phyloP scores from a whole-genome alignment of 169 alveolate species.

The Plasmodium reichenowi region DNA sequence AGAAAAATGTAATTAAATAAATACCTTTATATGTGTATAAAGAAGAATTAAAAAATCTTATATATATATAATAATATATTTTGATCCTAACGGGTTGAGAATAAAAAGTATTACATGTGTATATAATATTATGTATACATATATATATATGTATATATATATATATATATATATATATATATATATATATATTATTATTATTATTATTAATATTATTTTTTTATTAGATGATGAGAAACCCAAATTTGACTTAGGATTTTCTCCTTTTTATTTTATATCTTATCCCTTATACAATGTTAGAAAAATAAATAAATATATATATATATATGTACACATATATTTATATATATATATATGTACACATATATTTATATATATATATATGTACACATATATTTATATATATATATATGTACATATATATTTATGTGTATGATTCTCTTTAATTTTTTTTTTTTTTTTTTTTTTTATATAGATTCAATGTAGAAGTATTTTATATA shows the following conservation, averaged over 20 bases:
- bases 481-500: slow-evolving; percentile 64
- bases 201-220: slow-evolving; percentile 11
- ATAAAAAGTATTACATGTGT: no score
- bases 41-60: neutral
- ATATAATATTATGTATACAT: no score
- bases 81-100: no score
- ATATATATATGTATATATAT: no score
- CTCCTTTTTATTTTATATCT: slow-evolving; percentile 61
- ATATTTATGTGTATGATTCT: neutral
- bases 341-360: no score
- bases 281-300: slow-evolving; percentile 69
- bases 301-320: no score
- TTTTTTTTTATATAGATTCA: slow-evolving; percentile 20
- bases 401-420: neutral
- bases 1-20: slow-evolving; percentile 39
- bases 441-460: neutral
- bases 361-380: no score
- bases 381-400: no score
- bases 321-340: no score
- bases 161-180: neutral
- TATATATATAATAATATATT: neutral
- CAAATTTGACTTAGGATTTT: slow-evolving; percentile 66
- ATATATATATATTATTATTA: neutral
- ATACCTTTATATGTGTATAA: neutral
- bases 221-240: slow-evolving; percentile 62